Percentiles rank a stretch among this genome's conserved stretches.
Conservation (phyloP, 495 filamentous ascomycete genomes). For the Aspergillus olivimuriae region DNA sequence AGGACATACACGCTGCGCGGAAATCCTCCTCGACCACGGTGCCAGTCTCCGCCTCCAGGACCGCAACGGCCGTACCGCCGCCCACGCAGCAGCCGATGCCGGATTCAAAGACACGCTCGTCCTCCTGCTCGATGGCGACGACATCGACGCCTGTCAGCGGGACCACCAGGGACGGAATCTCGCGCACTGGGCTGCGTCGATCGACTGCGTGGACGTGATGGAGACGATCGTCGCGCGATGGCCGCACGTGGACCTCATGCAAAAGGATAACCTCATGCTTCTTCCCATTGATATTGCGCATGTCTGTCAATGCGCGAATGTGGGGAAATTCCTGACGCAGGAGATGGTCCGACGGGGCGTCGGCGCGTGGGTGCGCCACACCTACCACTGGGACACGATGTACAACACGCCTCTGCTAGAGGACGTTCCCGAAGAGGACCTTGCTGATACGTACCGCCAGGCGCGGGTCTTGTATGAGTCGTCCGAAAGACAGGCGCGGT, state of each 20-base stretch:
- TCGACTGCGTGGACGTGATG: neutral
- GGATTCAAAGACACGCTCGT: neutral
- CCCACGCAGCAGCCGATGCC: neutral
- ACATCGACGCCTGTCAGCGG: neutral
- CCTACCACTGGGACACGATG: neutral
- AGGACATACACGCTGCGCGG: neutral
- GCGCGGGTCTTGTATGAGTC: too few relatives aligned
- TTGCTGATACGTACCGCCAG: too few relatives aligned
- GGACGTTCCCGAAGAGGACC: too few relatives aligned
- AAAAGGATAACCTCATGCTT: neutral
- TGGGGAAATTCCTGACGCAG: neutral
- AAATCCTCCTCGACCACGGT: neutral
- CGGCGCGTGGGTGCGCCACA: neutral
- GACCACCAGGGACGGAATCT: neutral
- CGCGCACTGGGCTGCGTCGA: neutral
- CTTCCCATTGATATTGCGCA: neutral
- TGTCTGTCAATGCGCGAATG: neutral
- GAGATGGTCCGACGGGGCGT: neutral
- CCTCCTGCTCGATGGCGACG: neutral
- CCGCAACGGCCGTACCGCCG: neutral
- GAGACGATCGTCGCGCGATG: neutral
- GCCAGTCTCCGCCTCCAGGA: neutral
- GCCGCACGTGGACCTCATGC: neutral
- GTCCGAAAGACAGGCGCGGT: too few relatives aligned
- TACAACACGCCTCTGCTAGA: neutral